phyloP scores from a whole-genome alignment of 2,329 filamentous ascomycete species.

The Colletotrichum sp. region DNA sequence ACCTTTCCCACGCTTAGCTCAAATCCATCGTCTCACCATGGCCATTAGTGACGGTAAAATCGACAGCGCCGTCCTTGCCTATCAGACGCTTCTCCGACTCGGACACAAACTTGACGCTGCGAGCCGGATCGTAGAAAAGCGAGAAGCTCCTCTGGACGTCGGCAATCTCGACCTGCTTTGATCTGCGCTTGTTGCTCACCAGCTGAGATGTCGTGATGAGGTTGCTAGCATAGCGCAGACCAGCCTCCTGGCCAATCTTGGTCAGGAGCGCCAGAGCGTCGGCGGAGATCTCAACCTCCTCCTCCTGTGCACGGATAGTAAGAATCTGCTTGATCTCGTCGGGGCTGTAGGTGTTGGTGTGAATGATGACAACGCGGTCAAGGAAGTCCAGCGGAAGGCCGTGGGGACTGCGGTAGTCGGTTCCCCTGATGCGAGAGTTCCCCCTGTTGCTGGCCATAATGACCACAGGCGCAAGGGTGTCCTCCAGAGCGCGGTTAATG shows the following conservation, averaged over 20 bases:
- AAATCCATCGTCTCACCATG: conserved; percentile 59
- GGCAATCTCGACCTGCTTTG: conserved; percentile 81
- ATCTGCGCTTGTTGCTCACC: conserved; percentile 82
- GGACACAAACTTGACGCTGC: conserved; percentile 88
- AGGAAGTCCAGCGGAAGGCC: conserved; percentile 95
- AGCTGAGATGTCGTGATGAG: conserved; percentile 95
- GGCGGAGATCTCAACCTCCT: conserved; percentile 89
- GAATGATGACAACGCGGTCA: conserved; percentile 94
- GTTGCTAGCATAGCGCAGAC: conserved; percentile 95
- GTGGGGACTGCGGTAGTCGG: conserved; percentile 91
- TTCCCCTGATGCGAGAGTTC: conserved; percentile 88
- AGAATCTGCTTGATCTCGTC: conserved; percentile 94
- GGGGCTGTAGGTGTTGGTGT: conserved; percentile 81
- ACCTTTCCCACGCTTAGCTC: conserved; percentile 34
- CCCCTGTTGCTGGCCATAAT: conserved; percentile 99
- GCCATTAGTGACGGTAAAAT: conserved; percentile 63
- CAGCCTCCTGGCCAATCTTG: conserved; percentile 93
- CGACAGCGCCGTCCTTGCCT: conserved; percentile 82
- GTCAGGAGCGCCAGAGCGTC: conserved; percentile 92
- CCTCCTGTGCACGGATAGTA: conserved; percentile 89
- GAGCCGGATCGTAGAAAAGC: conserved; percentile 87
- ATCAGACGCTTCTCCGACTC: conserved; percentile 95
- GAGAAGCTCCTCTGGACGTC: conserved; percentile 94
- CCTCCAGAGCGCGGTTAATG: conserved; percentile 95
- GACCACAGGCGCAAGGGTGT: conserved; percentile 92